Evolutionary conservation across 768 basidiomycete genomes (phyloP), one percentile per base, ranked within the genome.

Genomic region (Kwoniella pini): DNA sequence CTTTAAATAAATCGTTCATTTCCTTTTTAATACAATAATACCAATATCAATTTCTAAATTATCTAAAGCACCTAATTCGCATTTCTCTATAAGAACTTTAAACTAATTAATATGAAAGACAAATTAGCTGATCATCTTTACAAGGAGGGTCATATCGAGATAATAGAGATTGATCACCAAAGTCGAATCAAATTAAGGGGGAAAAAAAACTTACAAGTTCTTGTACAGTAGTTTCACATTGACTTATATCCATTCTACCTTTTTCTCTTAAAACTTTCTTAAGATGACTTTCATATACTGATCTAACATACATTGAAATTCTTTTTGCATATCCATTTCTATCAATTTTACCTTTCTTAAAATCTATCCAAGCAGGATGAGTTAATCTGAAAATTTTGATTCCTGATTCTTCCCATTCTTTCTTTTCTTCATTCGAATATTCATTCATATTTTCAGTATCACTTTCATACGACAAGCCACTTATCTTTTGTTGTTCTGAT

Each of bases 211-310:
- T 55, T 38, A 64, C 67, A 28, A 70, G 60, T 33, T 68, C 70
- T 38, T 67, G 63, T 2, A 71, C 58, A n/a, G 62, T 64, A 28
- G 57, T 61, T 39, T 71, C 70, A 30, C 62, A 46, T 33, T 65
- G 64, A 17, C 64, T 59, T 26, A 65, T 54, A 45, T 65, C 64
- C 65, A 67, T 64, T 24, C 65, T 58, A 12, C 61, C 70, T 15
- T 51, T 54, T 42, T 67, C 62, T 11, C 62, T 30, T n/a, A 71
- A 30, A 15, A 71, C 70, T 17, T 55, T 52, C 33, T 58, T 65
- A n/a, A 71, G 22, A 54, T 71, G 70, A 12, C 49, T 50, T 49
- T 71, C 70, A 65, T 71, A 71, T n/a, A 68, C 67, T 24, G 57
- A 52, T 24, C 63, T 40, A 27, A 52, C 54, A 24, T 56, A 69